A percentile compares a stretch with the other conserved stretches of the same genome.
Conservation (phyloP, 345 rosid species). For the Limnanthes douglasii region DNA sequence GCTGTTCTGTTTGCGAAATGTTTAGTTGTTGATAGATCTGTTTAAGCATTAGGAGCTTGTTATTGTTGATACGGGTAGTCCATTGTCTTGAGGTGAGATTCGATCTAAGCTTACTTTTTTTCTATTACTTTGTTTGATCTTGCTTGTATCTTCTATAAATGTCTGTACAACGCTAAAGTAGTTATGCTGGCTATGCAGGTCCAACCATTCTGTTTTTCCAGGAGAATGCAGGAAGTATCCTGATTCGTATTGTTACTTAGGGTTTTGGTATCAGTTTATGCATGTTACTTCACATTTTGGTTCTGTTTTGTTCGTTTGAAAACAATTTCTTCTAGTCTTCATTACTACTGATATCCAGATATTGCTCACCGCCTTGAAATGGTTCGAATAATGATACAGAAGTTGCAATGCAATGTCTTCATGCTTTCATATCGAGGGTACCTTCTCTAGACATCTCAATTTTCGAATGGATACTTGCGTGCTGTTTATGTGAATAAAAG, state of each 20-base stretch:
- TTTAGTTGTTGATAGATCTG: no score
- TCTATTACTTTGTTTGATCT: slow-evolving; percentile 1
- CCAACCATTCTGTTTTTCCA: slow-evolving; percentile 95
- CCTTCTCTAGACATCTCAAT: background rate
- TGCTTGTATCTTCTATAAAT: slow-evolving; percentile 2
- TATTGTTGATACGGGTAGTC: no score
- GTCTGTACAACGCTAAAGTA: slow-evolving; percentile 3
- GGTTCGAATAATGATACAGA: slow-evolving; percentile 82
- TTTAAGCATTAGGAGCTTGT: no score
- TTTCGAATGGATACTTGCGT: slow-evolving; percentile 3
- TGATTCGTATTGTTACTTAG: slow-evolving; percentile 10
- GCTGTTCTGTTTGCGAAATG: no score
- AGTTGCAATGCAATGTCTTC: slow-evolving; percentile 84
- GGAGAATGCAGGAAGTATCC: slow-evolving; percentile 99
- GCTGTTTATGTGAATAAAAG: slow-evolving; percentile 6
- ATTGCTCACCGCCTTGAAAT: slow-evolving; percentile 98
- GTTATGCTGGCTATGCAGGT: slow-evolving; percentile 41
- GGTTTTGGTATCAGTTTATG: slow-evolving; percentile 2
- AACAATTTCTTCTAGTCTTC: slow-evolving; percentile 13
- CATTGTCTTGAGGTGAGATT: background rate
- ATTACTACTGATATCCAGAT: slow-evolving; percentile 49
- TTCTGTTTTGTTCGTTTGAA: slow-evolving; percentile 1
- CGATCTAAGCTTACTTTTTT: background rate
- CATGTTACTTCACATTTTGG: background rate
- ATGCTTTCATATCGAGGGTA: slow-evolving; percentile 99